phyloP scores from a whole-genome alignment of 2,329 filamentous ascomycete genomes.

The Leptographium lundbergii region DNA sequence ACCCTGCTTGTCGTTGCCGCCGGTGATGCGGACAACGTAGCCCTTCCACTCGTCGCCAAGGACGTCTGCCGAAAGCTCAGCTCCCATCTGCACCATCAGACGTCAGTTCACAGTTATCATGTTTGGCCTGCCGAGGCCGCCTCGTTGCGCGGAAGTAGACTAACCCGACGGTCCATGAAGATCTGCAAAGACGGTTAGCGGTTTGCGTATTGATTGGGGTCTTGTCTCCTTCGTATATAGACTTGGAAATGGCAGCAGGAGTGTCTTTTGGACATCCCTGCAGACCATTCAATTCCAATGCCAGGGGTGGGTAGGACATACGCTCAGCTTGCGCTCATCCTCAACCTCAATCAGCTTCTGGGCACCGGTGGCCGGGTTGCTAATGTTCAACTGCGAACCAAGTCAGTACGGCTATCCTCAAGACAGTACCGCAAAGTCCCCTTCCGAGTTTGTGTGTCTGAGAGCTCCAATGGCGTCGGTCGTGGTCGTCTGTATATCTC shows the following conservation, averaged over 20 bases:
- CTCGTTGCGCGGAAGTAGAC: neutral
- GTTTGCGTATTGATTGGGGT: neutral
- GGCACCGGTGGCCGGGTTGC: constrained; percentile 97
- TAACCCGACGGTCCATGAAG: constrained; percentile 16
- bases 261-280: neutral
- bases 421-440: neutral
- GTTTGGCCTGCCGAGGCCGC: neutral
- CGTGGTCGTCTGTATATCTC: neutral
- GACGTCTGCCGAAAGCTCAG: constrained; percentile 85
- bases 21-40: constrained; percentile 99
- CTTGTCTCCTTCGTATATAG: neutral
- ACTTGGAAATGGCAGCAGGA: neutral
- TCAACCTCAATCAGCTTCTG: constrained; percentile 99
- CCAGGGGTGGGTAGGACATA: constrained; percentile 31
- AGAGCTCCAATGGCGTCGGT: neutral
- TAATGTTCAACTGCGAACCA: constrained; percentile 44
- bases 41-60: constrained; percentile 99
- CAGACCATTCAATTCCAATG: neutral
- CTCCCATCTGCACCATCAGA: constrained; percentile 53
- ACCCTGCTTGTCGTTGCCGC: constrained; percentile 99
- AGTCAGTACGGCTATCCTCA: constrained; percentile 19
- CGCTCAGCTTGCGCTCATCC: constrained; percentile 98
- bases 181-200: constrained; percentile 11
- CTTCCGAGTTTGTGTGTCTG: neutral
- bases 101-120: neutral